Percentiles rank a stretch among this genome's conserved stretches.
These are phyloP conservation scores for Cucurbita argyrosperma DNA, from an alignment of 306 rosid genomes.

Conservation along the genomic window DNA sequence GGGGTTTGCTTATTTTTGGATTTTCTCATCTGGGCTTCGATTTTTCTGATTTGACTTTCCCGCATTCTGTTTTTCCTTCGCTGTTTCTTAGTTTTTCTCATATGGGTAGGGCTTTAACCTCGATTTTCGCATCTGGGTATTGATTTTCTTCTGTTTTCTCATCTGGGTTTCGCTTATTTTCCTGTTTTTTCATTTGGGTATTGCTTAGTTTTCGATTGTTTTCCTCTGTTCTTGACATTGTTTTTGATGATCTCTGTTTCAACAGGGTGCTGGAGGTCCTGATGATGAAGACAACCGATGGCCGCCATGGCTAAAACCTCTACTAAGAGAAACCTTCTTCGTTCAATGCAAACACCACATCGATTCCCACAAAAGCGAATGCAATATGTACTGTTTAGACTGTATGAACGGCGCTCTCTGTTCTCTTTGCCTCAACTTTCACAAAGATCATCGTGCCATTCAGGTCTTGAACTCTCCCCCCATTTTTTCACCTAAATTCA, in stretches of 20 bases:
- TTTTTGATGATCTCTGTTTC: constrained; percentile 1
- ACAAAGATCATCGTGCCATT: constrained; percentile 77
- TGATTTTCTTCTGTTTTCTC: not conserved
- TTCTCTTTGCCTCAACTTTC: constrained; percentile 67
- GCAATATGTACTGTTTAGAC: constrained; percentile 94
- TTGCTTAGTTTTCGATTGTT: not conserved
- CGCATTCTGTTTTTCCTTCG: not conserved
- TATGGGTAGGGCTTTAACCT: not conserved
- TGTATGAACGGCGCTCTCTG: constrained; percentile 87
- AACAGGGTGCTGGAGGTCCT: constrained; percentile 82
- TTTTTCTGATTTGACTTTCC: not conserved
- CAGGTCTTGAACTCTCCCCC: constrained; percentile 30
- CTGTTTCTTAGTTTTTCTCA: not conserved
- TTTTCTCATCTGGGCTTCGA: not conserved
- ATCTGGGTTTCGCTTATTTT: not conserved
- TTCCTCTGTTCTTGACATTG: not conserved
- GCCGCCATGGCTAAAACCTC: constrained; percentile 99
- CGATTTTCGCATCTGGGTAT: not conserved
- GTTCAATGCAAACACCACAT: constrained; percentile 85
- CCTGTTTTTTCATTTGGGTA: not conserved
- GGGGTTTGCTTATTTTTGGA: not conserved
- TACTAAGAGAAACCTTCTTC: constrained; percentile 67
- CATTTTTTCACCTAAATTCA: not conserved
- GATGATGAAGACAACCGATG: constrained; percentile 80
- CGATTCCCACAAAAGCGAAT: constrained; percentile 91